These are phyloP conservation scores for Hygrophorus pudorinus DNA, from an alignment of 768 basidiomycete species.

Conservation along the genomic window DNA sequence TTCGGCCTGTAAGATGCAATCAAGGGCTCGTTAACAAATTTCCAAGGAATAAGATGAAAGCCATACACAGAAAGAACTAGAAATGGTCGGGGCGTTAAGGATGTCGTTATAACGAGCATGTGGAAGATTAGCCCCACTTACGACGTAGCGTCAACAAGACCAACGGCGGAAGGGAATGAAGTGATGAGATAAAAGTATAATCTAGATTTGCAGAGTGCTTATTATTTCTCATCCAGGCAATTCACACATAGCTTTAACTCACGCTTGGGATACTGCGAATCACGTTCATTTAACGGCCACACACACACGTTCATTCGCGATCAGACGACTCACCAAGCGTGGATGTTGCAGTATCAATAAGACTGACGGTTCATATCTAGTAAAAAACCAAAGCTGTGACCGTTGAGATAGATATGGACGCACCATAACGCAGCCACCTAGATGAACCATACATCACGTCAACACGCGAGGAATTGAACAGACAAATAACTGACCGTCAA, in stretches of 20 bases:
- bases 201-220: slow-evolving; percentile 5
- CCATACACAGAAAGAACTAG: background rate
- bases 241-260: background rate
- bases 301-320: background rate
- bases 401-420: background rate
- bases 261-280: slow-evolving; percentile 10
- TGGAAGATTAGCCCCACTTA: slow-evolving; percentile 6
- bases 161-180: slow-evolving; percentile 15
- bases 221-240: background rate
- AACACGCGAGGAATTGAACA: too few species aligned
- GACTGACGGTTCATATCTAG: background rate
- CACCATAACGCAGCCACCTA: slow-evolving; percentile 12
- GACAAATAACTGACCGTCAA: slow-evolving; percentile 11
- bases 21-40: too few species aligned
- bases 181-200: slow-evolving; percentile 17
- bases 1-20: too few species aligned
- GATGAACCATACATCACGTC: background rate
- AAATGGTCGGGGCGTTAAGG: background rate
- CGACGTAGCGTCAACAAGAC: slow-evolving; percentile 13
- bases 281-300: background rate
- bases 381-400: background rate
- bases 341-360: slow-evolving; percentile 14
- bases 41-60: background rate
- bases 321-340: slow-evolving; percentile 12
- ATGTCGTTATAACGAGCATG: background rate